Base-by-base conservation (phyloP, 108 stramenopile species). In the Schizochytrium sp. region DNA sequence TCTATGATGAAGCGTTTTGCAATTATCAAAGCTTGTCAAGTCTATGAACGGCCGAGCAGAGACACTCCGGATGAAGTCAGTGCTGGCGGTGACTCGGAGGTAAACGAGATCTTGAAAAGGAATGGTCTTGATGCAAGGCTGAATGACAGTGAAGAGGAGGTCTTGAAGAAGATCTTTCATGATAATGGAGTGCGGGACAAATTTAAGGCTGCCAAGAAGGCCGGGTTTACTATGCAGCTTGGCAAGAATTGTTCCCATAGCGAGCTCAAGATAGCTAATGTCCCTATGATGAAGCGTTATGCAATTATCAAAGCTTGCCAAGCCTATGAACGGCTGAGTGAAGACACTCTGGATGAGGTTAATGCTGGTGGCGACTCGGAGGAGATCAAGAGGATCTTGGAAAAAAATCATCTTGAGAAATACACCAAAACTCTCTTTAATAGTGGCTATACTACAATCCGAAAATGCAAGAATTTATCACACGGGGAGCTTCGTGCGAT, bases 311-410 rank as follows among this genome's bases (percentile, higher is more conserved):
- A 2, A 0, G 76, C 76, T 1, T 28, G 40, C 19, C 59, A n/a
- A n/a, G 59, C 19, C 59, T n/a, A 60, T n/a, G 59, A n/a, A 17
- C 28, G 28, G 59, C 28, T 60, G 28, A 28, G 28, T 28, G 28
- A 28, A 28, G 28, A 28, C 72, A 41, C 40, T 28, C 72, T n/a
- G 76, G 15, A 55, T 19, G 59, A n/a, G 17, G 17, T n/a, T 60
- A n/a, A 60, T n/a, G 28, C 28, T 28, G 28, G 28, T 2, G 40
- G 64, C 28, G 64, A 69, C 28, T 58, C 57, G 57, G 64, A 44
- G 19, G 76, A 46, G 76, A 83, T 83, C 76, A 83, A 83, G 76
- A 83, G 55, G 76, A 28, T 50, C 45, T 28, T 83, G 50, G 55
- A 46, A 40, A 28, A 83, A 0, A 1, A 38, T 10, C 10, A 28